These are phyloP conservation scores for Amorphotheca resinae DNA, from an alignment of 495 filamentous ascomycete species.

Conservation along the genomic window DNA sequence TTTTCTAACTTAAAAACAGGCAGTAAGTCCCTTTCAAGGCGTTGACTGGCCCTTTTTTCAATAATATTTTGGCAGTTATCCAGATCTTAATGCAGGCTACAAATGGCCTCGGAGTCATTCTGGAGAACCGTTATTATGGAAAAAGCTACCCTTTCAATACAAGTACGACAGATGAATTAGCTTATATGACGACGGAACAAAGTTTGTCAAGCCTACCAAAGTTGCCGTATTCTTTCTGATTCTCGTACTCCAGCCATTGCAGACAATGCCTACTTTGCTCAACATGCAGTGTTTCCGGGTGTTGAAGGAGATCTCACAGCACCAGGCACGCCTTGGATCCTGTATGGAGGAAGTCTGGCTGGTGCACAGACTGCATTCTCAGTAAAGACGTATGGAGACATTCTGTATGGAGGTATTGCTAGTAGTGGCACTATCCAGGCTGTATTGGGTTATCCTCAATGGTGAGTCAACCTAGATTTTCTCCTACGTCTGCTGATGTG, in stretches of 20 bases:
- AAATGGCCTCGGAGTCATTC: constrained; percentile 33
- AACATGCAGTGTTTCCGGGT: constrained; percentile 30
- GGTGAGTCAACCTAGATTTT: constrained; percentile 14
- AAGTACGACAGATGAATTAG: constrained; percentile 31
- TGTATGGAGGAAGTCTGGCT: constrained; percentile 34
- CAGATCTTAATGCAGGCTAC: constrained; percentile 35
- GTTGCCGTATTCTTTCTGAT: background rate
- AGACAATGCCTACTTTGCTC: constrained; percentile 34
- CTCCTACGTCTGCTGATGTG: background rate
- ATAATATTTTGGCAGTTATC: constrained; percentile 25
- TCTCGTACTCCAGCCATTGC: constrained; percentile 23
- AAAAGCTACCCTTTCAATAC: constrained; percentile 28
- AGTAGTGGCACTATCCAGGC: constrained; percentile 28
- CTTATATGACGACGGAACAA: constrained; percentile 34
- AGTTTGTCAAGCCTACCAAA: constrained; percentile 11
- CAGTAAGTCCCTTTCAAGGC: constrained; percentile 1
- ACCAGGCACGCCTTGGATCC: constrained; percentile 30
- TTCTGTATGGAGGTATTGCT: constrained; percentile 34
- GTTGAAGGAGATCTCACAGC: constrained; percentile 24
- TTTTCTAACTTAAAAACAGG: constrained; percentile 13
- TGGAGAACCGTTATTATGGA: constrained; percentile 36
- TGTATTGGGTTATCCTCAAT: constrained; percentile 27
- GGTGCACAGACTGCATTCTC: constrained; percentile 31
- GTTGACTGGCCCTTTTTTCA: constrained; percentile 20
- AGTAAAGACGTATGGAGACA: constrained; percentile 28